Conservation (phyloP, 2,329 filamentous ascomycete species). For the Arthroderma uncinatum region DNA sequence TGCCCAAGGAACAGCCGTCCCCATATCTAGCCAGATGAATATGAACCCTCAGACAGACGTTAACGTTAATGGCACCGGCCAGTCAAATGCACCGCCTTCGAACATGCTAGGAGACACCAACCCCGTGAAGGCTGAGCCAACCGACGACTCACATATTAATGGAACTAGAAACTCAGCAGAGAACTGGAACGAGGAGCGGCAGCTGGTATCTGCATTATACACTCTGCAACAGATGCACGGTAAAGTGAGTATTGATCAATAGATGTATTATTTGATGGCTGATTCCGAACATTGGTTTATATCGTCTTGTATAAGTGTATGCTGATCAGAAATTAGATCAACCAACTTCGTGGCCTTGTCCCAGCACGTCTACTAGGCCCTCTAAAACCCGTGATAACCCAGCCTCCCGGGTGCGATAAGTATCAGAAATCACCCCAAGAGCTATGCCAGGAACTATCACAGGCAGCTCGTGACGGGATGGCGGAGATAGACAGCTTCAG, state of each 20-base stretch:
- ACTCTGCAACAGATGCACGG: slow-evolving; percentile 32
- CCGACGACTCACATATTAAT: not conserved
- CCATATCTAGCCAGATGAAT: not conserved
- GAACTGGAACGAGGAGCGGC: slow-evolving; percentile 26
- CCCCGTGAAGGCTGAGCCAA: not conserved
- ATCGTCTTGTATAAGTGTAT: not conserved
- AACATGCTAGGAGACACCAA: not conserved
- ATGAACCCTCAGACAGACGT: not conserved
- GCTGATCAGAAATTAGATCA: slow-evolving; percentile 25
- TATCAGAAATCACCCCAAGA: slow-evolving; percentile 26
- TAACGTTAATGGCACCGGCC: not conserved
- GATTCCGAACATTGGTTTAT: not conserved
- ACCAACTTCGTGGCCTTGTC: slow-evolving; percentile 32
- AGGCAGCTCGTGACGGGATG: slow-evolving; percentile 27
- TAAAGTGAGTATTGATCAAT: slow-evolving; percentile 15
- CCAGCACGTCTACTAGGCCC: slow-evolving; percentile 33
- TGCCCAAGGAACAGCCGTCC: too few relatives aligned
- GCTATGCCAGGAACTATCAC: slow-evolving; percentile 27
- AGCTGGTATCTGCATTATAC: slow-evolving; percentile 31
- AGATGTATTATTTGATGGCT: too few relatives aligned
- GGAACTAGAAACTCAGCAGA: not conserved
- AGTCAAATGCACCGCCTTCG: not conserved
- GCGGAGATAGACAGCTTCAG: slow-evolving; percentile 31
- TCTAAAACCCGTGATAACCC: slow-evolving; percentile 29
- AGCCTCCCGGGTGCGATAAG: slow-evolving; percentile 17